phyloP scores from a whole-genome alignment of 2,329 filamentous ascomycete species.

The Phaeomoniella chlamydospora region DNA sequence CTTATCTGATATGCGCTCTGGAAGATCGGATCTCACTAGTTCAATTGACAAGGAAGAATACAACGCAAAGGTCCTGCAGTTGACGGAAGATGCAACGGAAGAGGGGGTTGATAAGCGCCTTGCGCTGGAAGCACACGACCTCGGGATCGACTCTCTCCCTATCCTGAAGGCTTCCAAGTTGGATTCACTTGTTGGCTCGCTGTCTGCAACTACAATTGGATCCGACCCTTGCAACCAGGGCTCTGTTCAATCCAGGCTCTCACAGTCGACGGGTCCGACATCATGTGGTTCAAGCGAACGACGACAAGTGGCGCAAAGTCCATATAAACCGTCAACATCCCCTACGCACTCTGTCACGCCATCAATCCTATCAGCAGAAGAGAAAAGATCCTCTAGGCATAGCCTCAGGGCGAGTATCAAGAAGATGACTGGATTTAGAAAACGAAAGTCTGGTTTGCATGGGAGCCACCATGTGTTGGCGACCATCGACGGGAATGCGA shows the following conservation, averaged over 20 bases:
- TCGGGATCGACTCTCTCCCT: conserved; percentile 14
- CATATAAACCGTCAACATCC: conserved; percentile 4
- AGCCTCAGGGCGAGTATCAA: conserved; percentile 8
- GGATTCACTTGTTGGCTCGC: conserved; percentile 16
- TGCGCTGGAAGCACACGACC: conserved; percentile 19
- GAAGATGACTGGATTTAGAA: conserved; percentile 10
- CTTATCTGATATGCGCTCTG: conserved; percentile 5
- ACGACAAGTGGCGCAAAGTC: conserved; percentile 6
- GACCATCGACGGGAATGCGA: conserved; percentile 7
- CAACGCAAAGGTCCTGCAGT: conserved; percentile 19
- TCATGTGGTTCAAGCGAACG: conserved; percentile 11
- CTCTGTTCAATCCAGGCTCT: conserved; percentile 5
- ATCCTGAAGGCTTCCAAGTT: neutral
- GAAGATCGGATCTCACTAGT: conserved; percentile 4
- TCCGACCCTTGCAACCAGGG: conserved; percentile 9
- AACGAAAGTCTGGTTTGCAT: conserved; percentile 5
- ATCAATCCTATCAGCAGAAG: conserved; percentile 5
- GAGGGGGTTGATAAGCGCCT: conserved; percentile 21
- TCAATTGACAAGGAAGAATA: conserved; percentile 22
- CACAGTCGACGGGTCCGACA: conserved; percentile 13
- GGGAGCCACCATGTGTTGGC: conserved; percentile 5
- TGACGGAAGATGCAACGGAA: conserved; percentile 20
- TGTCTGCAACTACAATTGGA: conserved; percentile 9
- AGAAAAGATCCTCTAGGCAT: conserved; percentile 8
- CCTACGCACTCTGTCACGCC: conserved; percentile 4